Conservation (phyloP, 1,284 basidiomycete species). For the Malassezia globosa region DNA sequence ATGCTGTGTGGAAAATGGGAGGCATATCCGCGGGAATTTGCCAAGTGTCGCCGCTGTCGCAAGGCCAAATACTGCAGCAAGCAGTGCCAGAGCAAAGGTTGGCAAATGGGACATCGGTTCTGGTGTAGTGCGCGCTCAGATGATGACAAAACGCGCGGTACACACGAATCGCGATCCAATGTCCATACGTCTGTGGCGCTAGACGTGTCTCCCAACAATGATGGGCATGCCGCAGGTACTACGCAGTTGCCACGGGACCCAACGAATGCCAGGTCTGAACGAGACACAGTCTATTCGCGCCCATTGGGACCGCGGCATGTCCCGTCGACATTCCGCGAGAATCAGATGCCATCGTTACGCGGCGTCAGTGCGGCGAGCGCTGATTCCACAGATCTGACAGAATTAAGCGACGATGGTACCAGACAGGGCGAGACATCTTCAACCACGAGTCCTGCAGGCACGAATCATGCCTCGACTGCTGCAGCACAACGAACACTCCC, state of each 20-base stretch:
- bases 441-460: slow-evolving; percentile 20
- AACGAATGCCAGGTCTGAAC: neutral
- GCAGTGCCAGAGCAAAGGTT: slow-evolving; percentile 90
- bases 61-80: slow-evolving; percentile 99
- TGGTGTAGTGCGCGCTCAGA: slow-evolving; percentile 47
- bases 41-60: slow-evolving; percentile 85
- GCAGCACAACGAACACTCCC: slow-evolving; percentile 21
- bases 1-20: slow-evolving; percentile 87
- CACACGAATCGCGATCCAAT: neutral
- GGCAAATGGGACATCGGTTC: slow-evolving; percentile 87
- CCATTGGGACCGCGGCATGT: slow-evolving; percentile 21
- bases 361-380: slow-evolving; percentile 30
- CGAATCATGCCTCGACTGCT: slow-evolving; percentile 17
- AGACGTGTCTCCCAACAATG: neutral
- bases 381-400: slow-evolving; percentile 28
- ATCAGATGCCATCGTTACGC: slow-evolving; percentile 24
- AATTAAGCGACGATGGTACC: slow-evolving; percentile 33
- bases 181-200: neutral
- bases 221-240: neutral
- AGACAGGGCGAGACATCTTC: slow-evolving; percentile 22
- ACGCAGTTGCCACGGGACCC: neutral
- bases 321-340: slow-evolving; percentile 20
- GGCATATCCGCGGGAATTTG: slow-evolving; percentile 81
- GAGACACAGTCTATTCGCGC: slow-evolving; percentile 3
- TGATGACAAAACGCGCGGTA: slow-evolving; percentile 23